Conservation (phyloP, 768 basidiomycete species). For the Tulasnella sp. region DNA sequence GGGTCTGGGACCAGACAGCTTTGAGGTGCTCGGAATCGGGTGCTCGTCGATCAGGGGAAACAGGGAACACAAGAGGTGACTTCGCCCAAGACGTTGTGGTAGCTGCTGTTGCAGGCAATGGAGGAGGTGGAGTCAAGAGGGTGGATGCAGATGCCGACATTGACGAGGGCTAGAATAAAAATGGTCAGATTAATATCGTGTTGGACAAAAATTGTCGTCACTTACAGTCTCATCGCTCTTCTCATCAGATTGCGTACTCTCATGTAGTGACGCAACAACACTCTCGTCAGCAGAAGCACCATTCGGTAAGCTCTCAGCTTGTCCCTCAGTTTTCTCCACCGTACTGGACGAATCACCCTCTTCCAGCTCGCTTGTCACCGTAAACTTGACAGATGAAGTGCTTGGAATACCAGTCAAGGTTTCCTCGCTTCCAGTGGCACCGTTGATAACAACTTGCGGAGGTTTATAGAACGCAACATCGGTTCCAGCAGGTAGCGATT, state of each 20-base stretch:
- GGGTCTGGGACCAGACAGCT: conserved; percentile 72
- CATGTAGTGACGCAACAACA: conserved; percentile 22
- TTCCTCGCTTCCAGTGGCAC: not conserved
- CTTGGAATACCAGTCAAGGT: not conserved
- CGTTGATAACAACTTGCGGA: not conserved
- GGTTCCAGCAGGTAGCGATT: conserved; percentile 12
- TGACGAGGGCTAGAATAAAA: conserved; percentile 7
- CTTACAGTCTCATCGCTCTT: conserved; percentile 41
- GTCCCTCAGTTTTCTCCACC: conserved; percentile 11
- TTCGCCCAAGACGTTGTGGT: conserved; percentile 21
- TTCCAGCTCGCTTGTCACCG: conserved; percentile 67
- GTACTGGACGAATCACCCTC: conserved; percentile 2
- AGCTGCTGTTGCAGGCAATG: conserved; percentile 19
- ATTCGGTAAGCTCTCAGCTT: conserved; percentile 1
- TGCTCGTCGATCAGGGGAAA: conserved; percentile 38
- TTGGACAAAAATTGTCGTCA: not conserved
- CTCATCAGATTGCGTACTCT: conserved; percentile 31
- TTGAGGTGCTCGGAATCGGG: conserved; percentile 78
- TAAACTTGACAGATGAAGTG: conserved; percentile 45
- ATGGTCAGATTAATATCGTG: too few relatives aligned
- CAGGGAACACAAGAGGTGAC: conserved; percentile 38
- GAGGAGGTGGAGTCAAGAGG: conserved; percentile 9
- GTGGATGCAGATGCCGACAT: conserved; percentile 5
- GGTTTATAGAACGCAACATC: conserved; percentile 20
- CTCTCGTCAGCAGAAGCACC: conserved; percentile 18